These are phyloP conservation scores for Acacia confusa DNA, from an alignment of 306 rosid species.

Conservation along the genomic window DNA sequence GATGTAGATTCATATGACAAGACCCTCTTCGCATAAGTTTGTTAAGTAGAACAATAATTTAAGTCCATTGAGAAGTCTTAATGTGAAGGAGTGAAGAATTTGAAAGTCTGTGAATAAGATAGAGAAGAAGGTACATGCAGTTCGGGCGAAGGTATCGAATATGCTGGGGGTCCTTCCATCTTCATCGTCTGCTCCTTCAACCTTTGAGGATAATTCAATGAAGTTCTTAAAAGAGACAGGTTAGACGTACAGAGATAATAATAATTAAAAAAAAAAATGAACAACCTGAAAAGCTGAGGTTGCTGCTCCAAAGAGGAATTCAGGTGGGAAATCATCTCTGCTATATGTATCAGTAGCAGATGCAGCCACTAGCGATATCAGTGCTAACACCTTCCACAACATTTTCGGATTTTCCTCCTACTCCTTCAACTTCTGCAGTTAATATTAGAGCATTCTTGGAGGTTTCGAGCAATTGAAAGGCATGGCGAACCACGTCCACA, in stretches of 20 bases:
- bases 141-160: constrained; percentile 40
- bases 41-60: background rate
- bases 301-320: constrained; percentile 63
- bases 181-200: constrained; percentile 10
- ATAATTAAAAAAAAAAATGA: background rate
- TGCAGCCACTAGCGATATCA: background rate
- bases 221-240: background rate
- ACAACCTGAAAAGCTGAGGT: constrained; percentile 72
- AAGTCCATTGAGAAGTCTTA: background rate
- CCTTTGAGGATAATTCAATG: constrained; percentile 4
- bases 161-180: constrained; percentile 28
- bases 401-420: background rate
- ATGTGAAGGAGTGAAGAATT: background rate
- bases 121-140: background rate
- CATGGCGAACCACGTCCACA: no score
- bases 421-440: background rate
- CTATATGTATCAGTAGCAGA: constrained; percentile 23
- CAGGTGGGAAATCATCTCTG: constrained; percentile 62
- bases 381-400: background rate
- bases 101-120: background rate
- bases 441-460: background rate
- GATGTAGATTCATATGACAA: background rate
- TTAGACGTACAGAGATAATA: background rate
- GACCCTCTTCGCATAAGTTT: background rate
- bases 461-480: no score